A percentile compares a stretch with the other conserved stretches of the same genome.
These are phyloP conservation scores for Piloderma croceum DNA, from an alignment of 768 basidiomycete genomes.

Conservation along the genomic window DNA sequence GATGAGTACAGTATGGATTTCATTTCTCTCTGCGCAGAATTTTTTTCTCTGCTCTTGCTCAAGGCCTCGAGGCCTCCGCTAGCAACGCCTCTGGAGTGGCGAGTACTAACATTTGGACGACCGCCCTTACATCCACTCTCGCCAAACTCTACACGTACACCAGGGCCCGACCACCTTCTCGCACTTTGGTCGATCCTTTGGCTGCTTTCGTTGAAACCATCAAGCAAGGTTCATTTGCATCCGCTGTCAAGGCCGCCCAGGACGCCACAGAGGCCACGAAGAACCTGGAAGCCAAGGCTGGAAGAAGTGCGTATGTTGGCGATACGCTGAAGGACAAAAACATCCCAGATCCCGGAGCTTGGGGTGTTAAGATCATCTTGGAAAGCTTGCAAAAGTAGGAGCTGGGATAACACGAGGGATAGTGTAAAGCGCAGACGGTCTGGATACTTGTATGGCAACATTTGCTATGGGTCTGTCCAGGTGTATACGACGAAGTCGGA, in stretches of 20 bases:
- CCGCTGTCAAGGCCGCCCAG: constrained; percentile 55
- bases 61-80: constrained; percentile 48
- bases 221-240: constrained; percentile 31
- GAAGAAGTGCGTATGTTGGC: constrained; percentile 84
- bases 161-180: constrained; percentile 80
- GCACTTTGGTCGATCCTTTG: constrained; percentile 91
- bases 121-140: constrained; percentile 53
- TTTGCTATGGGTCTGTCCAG: too few relatives aligned
- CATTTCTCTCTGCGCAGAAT: constrained; percentile 46
- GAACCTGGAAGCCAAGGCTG: constrained; percentile 77
- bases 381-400: constrained; percentile 41
- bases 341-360: constrained; percentile 85
- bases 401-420: too few relatives aligned
- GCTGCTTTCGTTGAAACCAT: constrained; percentile 58
- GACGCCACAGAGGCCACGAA: constrained; percentile 71
- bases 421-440: too few relatives aligned
- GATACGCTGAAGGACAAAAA: constrained; percentile 55
- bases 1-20: too few relatives aligned
- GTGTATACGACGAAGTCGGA: too few relatives aligned
- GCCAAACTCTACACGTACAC: constrained; percentile 75
- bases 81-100: constrained; percentile 16
- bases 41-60: constrained; percentile 84
- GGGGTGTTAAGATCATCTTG: constrained; percentile 77
- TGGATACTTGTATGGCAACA: too few relatives aligned
- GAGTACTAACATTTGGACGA: constrained; percentile 54